Percentiles rank a stretch among this genome's conserved stretches.
phyloP scores from a whole-genome alignment of 768 basidiomycete genomes.

The Hydnomerulius pinastri region DNA sequence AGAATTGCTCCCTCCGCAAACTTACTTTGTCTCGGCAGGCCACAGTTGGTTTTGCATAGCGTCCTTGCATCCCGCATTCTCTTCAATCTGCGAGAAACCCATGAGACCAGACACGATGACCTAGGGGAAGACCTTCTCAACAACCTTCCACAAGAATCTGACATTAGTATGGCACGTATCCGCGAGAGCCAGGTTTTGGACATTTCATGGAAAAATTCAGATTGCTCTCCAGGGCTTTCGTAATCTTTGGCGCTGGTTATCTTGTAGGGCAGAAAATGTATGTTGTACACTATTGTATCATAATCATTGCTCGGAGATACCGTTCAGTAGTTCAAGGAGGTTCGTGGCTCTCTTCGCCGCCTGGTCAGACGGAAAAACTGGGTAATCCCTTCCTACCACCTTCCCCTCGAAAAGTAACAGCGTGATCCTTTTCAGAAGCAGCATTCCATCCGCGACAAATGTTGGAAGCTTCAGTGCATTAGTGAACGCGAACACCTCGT shows the following conservation, averaged over 20 bases:
- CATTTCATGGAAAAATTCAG: too few relatives aligned
- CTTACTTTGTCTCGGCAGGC: neutral
- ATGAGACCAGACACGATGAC: too few relatives aligned
- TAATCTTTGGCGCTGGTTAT: neutral
- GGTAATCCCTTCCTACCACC: constrained; percentile 20
- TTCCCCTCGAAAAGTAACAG: constrained; percentile 13
- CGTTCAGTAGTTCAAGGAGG: neutral
- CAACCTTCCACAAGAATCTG: too few relatives aligned
- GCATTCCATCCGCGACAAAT: constrained; percentile 17
- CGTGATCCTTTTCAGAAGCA: constrained; percentile 23
- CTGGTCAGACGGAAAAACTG: constrained; percentile 23
- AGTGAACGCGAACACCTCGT: constrained; percentile 11
- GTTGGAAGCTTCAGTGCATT: constrained; percentile 15
- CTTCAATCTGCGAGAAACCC: too few relatives aligned
- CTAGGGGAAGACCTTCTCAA: too few relatives aligned
- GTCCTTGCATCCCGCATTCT: too few relatives aligned
- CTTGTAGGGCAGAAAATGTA: too few relatives aligned
- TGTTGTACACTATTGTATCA: neutral
- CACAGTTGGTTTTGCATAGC: too few relatives aligned
- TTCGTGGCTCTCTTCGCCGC: constrained; percentile 13
- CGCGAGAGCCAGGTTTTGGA: too few relatives aligned
- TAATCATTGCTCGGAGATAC: too few relatives aligned
- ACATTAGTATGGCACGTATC: too few relatives aligned
- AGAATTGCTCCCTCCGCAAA: neutral
- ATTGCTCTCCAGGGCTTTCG: too few relatives aligned